Percentiles rank a stretch among this genome's conserved stretches.
phyloP scores from a whole-genome alignment of 306 rosid species.

The Luffa aegyptiaca region DNA sequence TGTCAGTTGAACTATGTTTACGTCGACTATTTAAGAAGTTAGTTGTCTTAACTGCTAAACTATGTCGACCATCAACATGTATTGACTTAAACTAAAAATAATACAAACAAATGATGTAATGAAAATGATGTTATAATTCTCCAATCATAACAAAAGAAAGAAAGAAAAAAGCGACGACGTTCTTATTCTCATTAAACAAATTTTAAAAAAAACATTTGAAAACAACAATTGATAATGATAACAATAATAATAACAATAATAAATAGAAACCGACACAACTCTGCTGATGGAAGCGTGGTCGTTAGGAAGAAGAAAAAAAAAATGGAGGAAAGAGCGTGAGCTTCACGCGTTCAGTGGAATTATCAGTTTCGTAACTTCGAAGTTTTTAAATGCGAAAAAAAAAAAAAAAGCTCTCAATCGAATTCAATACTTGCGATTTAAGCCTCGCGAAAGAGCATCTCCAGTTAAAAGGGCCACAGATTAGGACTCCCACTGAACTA shows the following conservation, averaged over 20 bases:
- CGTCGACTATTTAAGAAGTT: no score
- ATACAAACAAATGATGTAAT: neutral
- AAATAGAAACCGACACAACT: constrained; percentile 14
- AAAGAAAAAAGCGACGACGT: neutral
- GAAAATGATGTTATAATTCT: neutral
- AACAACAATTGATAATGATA: neutral
- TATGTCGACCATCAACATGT: no score
- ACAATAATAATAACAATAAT: neutral
- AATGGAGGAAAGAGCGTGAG: constrained; percentile 22
- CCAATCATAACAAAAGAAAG: neutral
- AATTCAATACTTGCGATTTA: constrained; percentile 9
- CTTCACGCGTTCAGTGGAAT: constrained; percentile 24
- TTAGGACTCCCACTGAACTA: constrained; percentile 1
- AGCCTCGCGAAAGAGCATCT: constrained; percentile 1
- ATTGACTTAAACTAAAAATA: neutral
- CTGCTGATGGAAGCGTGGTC: constrained; percentile 3
- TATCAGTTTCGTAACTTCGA: constrained; percentile 8
- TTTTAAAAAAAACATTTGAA: neutral
- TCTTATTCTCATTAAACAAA: neutral
- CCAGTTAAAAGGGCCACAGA: constrained; percentile 1
- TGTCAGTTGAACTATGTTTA: no score
- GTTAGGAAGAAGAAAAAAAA: neutral
- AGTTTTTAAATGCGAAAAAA: neutral
- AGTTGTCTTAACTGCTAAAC: no score
- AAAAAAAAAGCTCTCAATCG: neutral